Evolutionary conservation across 75 land plant genomes (phyloP).

Genomic region (Cryptomeria japonica): DNA sequence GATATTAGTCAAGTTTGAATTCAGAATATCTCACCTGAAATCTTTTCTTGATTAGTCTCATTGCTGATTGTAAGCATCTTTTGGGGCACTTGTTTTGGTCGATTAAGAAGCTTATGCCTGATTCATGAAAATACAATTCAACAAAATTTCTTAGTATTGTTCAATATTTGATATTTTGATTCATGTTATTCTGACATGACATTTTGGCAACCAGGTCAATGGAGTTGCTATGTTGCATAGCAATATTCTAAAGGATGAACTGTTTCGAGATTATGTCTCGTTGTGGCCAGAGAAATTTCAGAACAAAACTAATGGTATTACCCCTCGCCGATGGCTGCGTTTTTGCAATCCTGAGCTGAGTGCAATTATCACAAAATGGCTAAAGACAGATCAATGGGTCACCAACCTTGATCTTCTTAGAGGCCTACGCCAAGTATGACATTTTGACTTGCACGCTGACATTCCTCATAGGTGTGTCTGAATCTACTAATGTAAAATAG

Average conservation of each 20-base stretch:
- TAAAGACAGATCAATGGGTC: constrained; percentile 88
- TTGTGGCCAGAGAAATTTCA: constrained; percentile 95
- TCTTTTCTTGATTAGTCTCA: background rate
- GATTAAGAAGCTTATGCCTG: background rate
- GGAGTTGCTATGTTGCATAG: constrained; percentile 96
- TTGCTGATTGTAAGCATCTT: background rate
- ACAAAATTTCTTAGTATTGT: background rate
- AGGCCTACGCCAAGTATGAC: constrained; percentile 50
- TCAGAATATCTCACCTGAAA: background rate
- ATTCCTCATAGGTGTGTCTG: background rate
- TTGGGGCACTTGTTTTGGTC: background rate
- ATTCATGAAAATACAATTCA: background rate
- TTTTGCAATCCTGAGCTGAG: constrained; percentile 95
- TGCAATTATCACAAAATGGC: constrained; percentile 83
- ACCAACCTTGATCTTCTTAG: constrained; percentile 76
- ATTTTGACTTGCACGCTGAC: background rate
- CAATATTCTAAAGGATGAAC: constrained; percentile 72
- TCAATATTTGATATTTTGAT: background rate
- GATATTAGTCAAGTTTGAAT: background rate
- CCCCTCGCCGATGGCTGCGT: constrained; percentile 93
- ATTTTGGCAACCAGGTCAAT: constrained; percentile 69
- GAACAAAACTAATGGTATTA: constrained; percentile 98
- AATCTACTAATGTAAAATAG: background rate
- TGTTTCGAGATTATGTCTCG: constrained; percentile 85
- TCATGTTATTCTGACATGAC: background rate